Evolutionary conservation across 2,329 filamentous ascomycete genomes (phyloP).

Genomic region (Epicoccum sorghinum): DNA sequence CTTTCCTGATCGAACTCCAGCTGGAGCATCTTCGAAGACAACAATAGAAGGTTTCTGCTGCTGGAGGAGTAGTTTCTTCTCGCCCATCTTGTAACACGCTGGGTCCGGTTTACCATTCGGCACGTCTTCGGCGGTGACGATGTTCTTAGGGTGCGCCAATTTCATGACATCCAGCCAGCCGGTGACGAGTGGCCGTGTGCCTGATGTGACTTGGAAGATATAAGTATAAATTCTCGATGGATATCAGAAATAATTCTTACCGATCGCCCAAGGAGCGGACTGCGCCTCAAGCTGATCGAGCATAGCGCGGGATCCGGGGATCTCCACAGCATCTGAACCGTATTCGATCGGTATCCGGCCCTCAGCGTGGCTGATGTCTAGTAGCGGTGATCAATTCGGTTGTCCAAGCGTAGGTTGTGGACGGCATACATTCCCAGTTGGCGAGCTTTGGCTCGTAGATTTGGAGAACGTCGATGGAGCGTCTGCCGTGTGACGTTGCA

Average conservation of each 20-base stretch:
- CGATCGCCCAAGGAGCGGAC: slow-evolving; percentile 78
- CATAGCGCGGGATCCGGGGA: slow-evolving; percentile 78
- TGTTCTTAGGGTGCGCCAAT: slow-evolving; percentile 53
- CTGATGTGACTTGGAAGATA: slow-evolving; percentile 55
- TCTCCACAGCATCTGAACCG: slow-evolving; percentile 79
- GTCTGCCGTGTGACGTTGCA: slow-evolving; percentile 86
- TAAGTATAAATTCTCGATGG: neutral
- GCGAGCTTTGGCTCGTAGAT: slow-evolving; percentile 83
- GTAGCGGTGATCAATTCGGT: slow-evolving; percentile 4
- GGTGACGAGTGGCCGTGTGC: slow-evolving; percentile 54
- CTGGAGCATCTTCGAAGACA: slow-evolving; percentile 88
- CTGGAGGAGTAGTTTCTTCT: slow-evolving; percentile 47
- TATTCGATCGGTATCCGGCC: slow-evolving; percentile 76
- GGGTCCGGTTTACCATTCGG: slow-evolving; percentile 58
- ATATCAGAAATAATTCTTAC: neutral
- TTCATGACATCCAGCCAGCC: slow-evolving; percentile 59
- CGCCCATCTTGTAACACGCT: slow-evolving; percentile 55
- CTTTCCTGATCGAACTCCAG: slow-evolving; percentile 82
- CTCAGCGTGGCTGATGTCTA: slow-evolving; percentile 82
- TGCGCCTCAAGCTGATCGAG: slow-evolving; percentile 69
- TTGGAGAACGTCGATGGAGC: slow-evolving; percentile 84
- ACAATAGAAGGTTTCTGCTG: slow-evolving; percentile 60
- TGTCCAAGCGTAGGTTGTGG: neutral
- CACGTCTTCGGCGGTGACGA: slow-evolving; percentile 60
- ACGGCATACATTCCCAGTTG: slow-evolving; percentile 82